These are phyloP conservation scores for Nematodospora valgi DNA, from an alignment of 805 yeast species.

Conservation along the genomic window DNA sequence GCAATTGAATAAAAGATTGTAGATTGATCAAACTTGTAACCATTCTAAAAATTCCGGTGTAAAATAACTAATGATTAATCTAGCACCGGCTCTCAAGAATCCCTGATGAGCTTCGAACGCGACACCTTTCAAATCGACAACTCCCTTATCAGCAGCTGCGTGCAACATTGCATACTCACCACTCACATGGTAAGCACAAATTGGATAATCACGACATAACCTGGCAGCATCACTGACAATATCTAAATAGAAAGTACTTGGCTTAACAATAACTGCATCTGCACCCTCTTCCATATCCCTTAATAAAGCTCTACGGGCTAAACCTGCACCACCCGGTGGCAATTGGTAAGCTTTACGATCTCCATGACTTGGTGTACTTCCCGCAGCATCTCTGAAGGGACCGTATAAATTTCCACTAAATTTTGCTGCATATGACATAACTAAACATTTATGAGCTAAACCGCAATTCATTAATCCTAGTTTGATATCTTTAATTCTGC, in stretches of 20 bases:
- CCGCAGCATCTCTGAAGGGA: conserved; percentile 97
- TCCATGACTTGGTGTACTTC: conserved; percentile 83
- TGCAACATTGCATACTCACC: conserved; percentile 98
- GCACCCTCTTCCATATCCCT: conserved; percentile 93
- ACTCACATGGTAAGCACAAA: conserved; percentile 93
- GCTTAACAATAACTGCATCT: conserved; percentile 93
- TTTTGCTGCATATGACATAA: conserved; percentile 93
- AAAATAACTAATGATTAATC: conserved; percentile 84
- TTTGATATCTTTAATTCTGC: conserved; percentile 86
- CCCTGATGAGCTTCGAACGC: conserved; percentile 90
- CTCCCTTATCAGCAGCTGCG: conserved; percentile 96
- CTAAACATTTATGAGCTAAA: conserved; percentile 81
- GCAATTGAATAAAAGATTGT: not conserved
- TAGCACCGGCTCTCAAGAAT: conserved; percentile 92
- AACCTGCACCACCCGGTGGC: conserved; percentile 89
- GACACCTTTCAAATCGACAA: conserved; percentile 77
- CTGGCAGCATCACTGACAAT: conserved; percentile 84
- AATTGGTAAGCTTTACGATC: conserved; percentile 92
- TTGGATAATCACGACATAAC: conserved; percentile 78
- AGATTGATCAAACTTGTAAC: conserved; percentile 39
- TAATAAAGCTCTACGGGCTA: conserved; percentile 85
- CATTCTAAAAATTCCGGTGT: conserved; percentile 96
- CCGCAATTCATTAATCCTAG: conserved; percentile 74
- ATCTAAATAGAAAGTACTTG: conserved; percentile 93
- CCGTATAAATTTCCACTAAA: conserved; percentile 91